phyloP scores from a whole-genome alignment of 176 grass and related monocot species.

The Carex kokanica region DNA sequence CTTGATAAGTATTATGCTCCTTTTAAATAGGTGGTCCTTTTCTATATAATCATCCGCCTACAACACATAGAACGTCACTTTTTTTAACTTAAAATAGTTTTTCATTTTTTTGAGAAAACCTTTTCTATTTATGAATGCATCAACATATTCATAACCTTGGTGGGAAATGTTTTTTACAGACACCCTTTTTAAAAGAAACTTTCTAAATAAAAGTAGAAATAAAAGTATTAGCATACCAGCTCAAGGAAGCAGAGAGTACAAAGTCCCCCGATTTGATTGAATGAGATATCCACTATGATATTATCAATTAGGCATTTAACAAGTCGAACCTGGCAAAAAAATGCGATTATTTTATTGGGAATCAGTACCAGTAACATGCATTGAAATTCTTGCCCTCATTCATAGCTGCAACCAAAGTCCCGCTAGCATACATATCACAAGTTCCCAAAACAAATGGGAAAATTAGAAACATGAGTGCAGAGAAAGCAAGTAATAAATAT shows the following conservation, averaged over 20 bases:
- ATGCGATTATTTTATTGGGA: not conserved
- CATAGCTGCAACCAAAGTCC: not conserved
- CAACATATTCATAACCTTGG: slow-evolving; percentile 7
- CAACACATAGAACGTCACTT: slow-evolving; percentile 17
- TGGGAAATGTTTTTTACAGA: not conserved
- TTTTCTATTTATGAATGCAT: not conserved
- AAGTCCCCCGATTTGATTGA: slow-evolving; percentile 86
- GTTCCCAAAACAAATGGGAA: slow-evolving; percentile 5
- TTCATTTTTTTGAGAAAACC: slow-evolving; percentile 13
- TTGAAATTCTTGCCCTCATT: slow-evolving; percentile 14
- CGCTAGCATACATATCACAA: slow-evolving; percentile 3
- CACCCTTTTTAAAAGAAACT: slow-evolving; percentile 20
- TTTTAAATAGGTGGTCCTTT: slow-evolving; percentile 80
- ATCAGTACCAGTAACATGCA: slow-evolving; percentile 23
- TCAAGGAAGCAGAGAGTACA: slow-evolving; percentile 79
- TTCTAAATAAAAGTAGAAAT: not conserved
- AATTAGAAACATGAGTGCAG: slow-evolving; percentile 11
- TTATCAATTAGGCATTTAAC: slow-evolving; percentile 88
- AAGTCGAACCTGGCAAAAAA: slow-evolving; percentile 70
- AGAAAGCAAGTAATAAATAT: slow-evolving; percentile 2
- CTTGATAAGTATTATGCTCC: slow-evolving; percentile 86
- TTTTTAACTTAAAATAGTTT: not conserved
- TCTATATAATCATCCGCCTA: slow-evolving; percentile 71
- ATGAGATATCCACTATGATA: slow-evolving; percentile 82
- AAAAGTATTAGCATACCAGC: slow-evolving; percentile 42